Base-by-base conservation (phyloP, 495 filamentous ascomycete genomes). In the Geoglossum glabrum region DNA sequence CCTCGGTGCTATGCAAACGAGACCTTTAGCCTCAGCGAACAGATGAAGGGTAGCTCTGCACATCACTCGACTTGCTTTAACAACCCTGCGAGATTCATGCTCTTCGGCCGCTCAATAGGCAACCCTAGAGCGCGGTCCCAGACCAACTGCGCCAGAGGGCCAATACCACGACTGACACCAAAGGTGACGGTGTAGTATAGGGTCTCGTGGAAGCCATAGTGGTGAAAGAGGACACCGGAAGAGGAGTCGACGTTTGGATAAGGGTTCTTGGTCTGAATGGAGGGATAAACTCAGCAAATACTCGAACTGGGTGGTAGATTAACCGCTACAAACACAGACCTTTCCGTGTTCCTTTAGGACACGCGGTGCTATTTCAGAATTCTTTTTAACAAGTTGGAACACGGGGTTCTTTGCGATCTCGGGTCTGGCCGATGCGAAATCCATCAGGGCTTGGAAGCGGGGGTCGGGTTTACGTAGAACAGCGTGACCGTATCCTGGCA, bases 21-120 rank as follows among this genome's bases (percentile, higher is more conserved):
- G n/a, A n/a, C n/a, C n/a, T n/a, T n/a, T n/a, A n/a, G 31, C 11
- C 11, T 34, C 31, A 34, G 5, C 31, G 11, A 11, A 34, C 5
- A 34, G 31, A 34, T 5, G 31, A 34, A 11, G 11, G 31, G 31
- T 34, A 5, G 11, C 31, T 11, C 5, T 5, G 36, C 13, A 15
- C 40, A 21, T 45, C n/a, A 45, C 59, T 67, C 67, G 17, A 68
- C 62, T 50, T 69, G 61, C 69, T 83, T 82, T 61, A 94, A 64
- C 59, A 95, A 69, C 15, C 90, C 90, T 67, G 84, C 71, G 60
- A 98, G 73, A 72, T 95, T 87, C 68, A 96, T 90, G 71, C 87
- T 94, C 82, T 98, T 98, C 40, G 90, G 90, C 62, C 92, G 73
- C 80, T 98, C 92, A 69, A 98, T 98, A n/a, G 92, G 92, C 64